Base-by-base conservation (phyloP, 192 early-diverging fungal genomes). In the Backusella luteola region DNA sequence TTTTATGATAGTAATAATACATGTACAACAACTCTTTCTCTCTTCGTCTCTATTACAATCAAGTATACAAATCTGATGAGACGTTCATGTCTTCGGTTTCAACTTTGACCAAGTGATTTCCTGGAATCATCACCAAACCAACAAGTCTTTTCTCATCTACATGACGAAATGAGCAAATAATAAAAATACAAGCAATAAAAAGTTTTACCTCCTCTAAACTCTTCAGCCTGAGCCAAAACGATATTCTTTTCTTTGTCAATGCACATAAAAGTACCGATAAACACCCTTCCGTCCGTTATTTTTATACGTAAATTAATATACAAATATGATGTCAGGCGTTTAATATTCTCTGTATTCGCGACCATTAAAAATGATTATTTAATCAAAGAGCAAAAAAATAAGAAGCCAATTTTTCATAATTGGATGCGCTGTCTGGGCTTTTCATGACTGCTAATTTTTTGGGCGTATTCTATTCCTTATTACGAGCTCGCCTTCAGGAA, bases 121-220 rank as follows among this genome's bases (percentile, higher is more conserved):
- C 93, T 12, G 93, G 93, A 15, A 94, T 89, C 93, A 94, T 93
- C 63, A 93, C 83, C 44, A 93, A 69, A 3, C 93, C 93, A 17
- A 94, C 91, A 67, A 90, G 87, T 41, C 92, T 74, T 34, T 83
- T 71, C 53, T 90, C 85, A 70, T 78, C 89, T 88, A 66, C 34
- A 32, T 23, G 73, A 17, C 41, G 35, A 39, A n/a, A 69, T 39
- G 35, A 69, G 35, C 5, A 69, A 39, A 36, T 5, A 36, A 38
- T 34, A 34, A 32, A 34, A 32, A 32, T 32, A 17, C 3, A 6
- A 69, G 42, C 4, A 17, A 66, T 6, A 34, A 34, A 21, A 71
- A 49, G 23, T 1, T 9, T 21, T 83, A 87, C 89, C 82, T 26
- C 76, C 83, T 34, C 84, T 82, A 59, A 81, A 91, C 79, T 94